Conservation (phyloP, 2,329 filamentous ascomycete species). For the Fusarium stilboides region DNA sequence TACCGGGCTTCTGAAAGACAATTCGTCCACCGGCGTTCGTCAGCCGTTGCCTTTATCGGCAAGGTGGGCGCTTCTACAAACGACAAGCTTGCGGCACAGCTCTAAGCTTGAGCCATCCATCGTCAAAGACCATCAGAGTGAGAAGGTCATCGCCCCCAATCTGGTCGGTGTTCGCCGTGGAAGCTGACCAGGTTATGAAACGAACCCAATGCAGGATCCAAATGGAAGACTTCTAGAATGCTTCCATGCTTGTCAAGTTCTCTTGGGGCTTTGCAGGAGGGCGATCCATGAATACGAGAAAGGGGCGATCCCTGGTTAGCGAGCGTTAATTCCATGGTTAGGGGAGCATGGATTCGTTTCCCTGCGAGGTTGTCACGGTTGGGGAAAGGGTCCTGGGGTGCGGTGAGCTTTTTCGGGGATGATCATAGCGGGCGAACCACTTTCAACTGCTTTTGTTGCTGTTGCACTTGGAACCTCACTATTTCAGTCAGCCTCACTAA, state of each 20-base stretch:
- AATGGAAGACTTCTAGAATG: conserved; percentile 49
- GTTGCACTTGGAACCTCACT: conserved; percentile 14
- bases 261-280: conserved; percentile 12
- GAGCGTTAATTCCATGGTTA: conserved; percentile 14
- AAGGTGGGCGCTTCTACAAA: conserved; percentile 17
- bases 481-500: conserved; percentile 36
- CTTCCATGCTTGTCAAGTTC: conserved; percentile 28
- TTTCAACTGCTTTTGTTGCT: conserved; percentile 13
- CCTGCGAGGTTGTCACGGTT: conserved; percentile 21
- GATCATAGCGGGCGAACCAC: conserved; percentile 27
- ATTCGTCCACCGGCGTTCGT: conserved; percentile 12
- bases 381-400: conserved; percentile 5
- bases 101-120: conserved; percentile 16
- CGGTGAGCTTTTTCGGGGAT: conserved; percentile 6
- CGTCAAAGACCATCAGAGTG: conserved; percentile 1
- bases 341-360: conserved; percentile 25
- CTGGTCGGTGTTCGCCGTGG: conserved; percentile 21
- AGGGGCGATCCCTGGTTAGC: conserved; percentile 15
- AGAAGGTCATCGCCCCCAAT: conserved; percentile 19
- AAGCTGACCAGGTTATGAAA: conserved; percentile 22
- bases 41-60: conserved; percentile 21
- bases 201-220: conserved; percentile 34
- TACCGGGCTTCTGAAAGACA: conserved; percentile 13
- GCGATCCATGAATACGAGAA: conserved; percentile 29
- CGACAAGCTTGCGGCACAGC: conserved; percentile 34